Evolutionary conservation across 2,329 filamentous ascomycete genomes (phyloP), one percentile per base, ranked within the genome.

Genomic region (Paecilomyces dactylethromorphus): DNA sequence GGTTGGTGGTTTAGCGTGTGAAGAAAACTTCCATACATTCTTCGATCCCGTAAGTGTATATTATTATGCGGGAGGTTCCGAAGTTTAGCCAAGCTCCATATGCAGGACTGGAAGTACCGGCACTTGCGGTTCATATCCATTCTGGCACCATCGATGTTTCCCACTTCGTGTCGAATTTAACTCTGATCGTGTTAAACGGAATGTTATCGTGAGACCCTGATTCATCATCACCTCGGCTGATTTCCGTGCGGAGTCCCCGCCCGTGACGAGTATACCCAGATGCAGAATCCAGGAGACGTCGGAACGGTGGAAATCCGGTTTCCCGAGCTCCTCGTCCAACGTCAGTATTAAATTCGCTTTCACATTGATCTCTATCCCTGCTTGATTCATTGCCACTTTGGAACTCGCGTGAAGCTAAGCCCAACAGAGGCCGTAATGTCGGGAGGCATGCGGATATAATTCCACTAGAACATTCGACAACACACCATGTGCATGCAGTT

Each of bases 401-500:
- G 15, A 35, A 35, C 32, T 11, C 15, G 11, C 18, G 45, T 11
- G 22, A 51, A 15, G 18, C 45, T 4, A 51, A 10, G 45, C n/a
- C 45, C n/a, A 57, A 24, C 13, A 68, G 50, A 1, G 63, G 66
- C 1, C 58, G 56, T 10, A 66, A 39, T 1, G 62, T 67, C 0
- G 66, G 65, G 13, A 67, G 50, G 53, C 66, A 68, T n/a, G 65
- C 65, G 5, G 61, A 61, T 18, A 67, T 64, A 10, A 69, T 60
- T 0, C 62, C 61, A 12, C 77, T 76, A 0, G 78, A 73, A 67
- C 79, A 77, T 64, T 82, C 80, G 60, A 82, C 77, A 3, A 72
- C 72, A 6, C 78, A 79, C 80, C 80, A 82, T 58, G 63, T 18
- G 66, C 61, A 12, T 69, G 62, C 2, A 72, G 54, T 0, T 39